Conservation (phyloP, 805 yeast genomes). For the Scheffersomyces amazonensis region DNA sequence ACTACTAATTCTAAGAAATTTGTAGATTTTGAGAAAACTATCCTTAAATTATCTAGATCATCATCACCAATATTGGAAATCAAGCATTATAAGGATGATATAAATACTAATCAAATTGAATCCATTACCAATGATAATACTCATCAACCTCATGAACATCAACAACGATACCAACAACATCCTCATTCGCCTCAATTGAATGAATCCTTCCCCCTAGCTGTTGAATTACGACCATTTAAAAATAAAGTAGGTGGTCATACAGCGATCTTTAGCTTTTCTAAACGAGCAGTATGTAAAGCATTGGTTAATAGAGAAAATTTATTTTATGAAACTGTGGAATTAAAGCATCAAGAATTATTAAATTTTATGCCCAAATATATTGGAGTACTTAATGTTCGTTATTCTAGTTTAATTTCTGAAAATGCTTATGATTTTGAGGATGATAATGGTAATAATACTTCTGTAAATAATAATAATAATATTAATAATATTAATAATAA, state of each 20-base stretch:
- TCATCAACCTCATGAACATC: background rate
- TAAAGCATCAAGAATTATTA: conserved; percentile 69
- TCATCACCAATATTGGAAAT: conserved; percentile 4
- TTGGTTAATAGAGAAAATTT: conserved; percentile 84
- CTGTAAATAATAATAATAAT: background rate
- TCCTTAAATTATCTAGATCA: conserved; percentile 5
- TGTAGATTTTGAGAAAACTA: conserved; percentile 3
- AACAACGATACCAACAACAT: background rate
- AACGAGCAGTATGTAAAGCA: conserved; percentile 91
- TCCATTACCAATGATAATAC: background rate
- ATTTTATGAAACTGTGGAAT: conserved; percentile 90
- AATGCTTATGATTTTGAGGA: conserved; percentile 9
- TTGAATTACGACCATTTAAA: conserved; percentile 85
- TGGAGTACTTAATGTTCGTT: conserved; percentile 91
- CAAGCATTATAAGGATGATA: background rate
- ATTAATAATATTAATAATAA: too few relatives aligned
- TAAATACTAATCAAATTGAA: background rate
- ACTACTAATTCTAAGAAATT: background rate
- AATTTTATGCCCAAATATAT: conserved; percentile 91
- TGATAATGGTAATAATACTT: background rate
- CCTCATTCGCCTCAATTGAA: conserved; percentile 20
- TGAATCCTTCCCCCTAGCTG: conserved; percentile 61
- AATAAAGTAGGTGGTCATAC: conserved; percentile 98
- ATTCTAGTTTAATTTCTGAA: conserved; percentile 47
- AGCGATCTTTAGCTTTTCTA: conserved; percentile 89